Base-by-base conservation (phyloP, 176 grass and related monocot genomes). In the Carex kokanica region DNA sequence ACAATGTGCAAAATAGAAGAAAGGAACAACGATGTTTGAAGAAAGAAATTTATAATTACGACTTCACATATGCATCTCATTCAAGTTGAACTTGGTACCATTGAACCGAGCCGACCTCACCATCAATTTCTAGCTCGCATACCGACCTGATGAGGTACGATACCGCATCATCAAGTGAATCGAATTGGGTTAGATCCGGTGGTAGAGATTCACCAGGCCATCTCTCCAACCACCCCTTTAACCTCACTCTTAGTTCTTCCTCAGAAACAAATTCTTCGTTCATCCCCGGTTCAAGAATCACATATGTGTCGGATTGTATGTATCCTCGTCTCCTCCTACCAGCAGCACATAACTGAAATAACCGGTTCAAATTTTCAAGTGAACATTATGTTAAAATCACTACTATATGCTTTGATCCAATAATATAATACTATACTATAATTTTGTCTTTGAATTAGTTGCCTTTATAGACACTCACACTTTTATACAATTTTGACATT, bases 81-180 rank as follows among this genome's bases (percentile, higher is more conserved):
- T 98, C 90, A 41, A 93, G 70, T 53, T 80, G 84, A 58, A 94
- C 95, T 87, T 98, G 90, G 73, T 93, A 98, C 92, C 95, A 98
- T 84, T 98, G 87, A 60, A 98, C 80, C 6, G 92, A 98, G 3
- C 92, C 92, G 12, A 88, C 89, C 24, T 98, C 88, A 41, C 91
- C 92, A 20, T 93, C 82, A 23, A 98, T 62, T 81, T 98, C 91
- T 5, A 90, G 92, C 92, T 91, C 91, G 68, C 95, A 98, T n/a
- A 91, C 95, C 0, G 91, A 93, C 86, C 88, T 64, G 21, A 98
- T 80, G 6, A 95, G 95, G 83, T 98, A 92, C 1, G 90, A 88
- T 32, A 98, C 90, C 36, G 92, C 92, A 70, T 86, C 92, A 66
- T 95, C 92, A 2, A 90, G 80, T 2, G 82, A 78, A 14, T 86